Percentiles rank a stretch among this genome's conserved stretches.
Evolutionary conservation across 2,329 filamentous ascomycete genomes (phyloP).

Genomic region (Talaromyces verruculosus): DNA sequence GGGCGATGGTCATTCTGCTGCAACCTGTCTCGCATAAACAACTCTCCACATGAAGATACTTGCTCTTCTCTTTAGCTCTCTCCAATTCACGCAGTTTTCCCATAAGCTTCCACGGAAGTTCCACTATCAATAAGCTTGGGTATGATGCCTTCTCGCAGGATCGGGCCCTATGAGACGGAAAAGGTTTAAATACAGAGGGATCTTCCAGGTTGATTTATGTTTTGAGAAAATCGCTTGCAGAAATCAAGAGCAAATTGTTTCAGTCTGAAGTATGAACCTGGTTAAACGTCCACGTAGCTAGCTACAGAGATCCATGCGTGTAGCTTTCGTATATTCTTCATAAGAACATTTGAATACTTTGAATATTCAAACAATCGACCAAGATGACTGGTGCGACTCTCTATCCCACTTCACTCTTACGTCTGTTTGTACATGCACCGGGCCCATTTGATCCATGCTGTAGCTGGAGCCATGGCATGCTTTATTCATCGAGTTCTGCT

Average conservation of each 20-base stretch:
- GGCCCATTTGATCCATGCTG: neutral
- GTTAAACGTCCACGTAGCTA: neutral
- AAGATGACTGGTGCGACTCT: neutral
- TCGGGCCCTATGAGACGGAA: neutral
- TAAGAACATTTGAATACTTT: neutral
- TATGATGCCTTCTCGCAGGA: neutral
- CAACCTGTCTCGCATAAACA: no score
- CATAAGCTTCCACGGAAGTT: neutral
- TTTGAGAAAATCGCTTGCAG: neutral
- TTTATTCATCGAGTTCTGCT: constrained; percentile 2
- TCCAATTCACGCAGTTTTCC: neutral
- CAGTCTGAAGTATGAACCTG: neutral
- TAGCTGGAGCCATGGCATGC: neutral
- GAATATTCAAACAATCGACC: constrained; percentile 1
- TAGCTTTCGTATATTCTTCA: neutral
- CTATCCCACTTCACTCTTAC: constrained; percentile 1
- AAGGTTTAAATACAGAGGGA: neutral
- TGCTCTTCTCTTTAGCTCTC: neutral
- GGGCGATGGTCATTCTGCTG: neutral
- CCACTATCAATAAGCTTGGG: neutral
- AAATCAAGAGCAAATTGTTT: constrained; percentile 1
- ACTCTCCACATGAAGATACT: neutral
- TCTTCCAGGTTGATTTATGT: neutral
- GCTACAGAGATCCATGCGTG: neutral
- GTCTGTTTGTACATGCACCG: neutral